Evolutionary conservation across 106 monocot genomes (phyloP).

Genomic region (Dendrobium huoshanense): DNA sequence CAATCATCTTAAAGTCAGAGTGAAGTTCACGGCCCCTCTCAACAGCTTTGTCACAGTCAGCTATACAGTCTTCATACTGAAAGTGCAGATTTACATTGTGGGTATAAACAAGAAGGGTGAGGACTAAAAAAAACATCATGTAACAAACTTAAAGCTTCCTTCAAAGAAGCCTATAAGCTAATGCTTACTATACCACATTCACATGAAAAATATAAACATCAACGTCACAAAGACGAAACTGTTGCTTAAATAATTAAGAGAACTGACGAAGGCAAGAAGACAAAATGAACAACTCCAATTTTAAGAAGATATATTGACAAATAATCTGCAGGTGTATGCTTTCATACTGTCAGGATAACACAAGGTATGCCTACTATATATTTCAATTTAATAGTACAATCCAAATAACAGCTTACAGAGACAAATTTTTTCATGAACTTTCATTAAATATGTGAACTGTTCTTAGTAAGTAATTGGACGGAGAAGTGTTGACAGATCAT

Average conservation of each 20-base stretch:
- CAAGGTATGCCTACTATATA: background rate
- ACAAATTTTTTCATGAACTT: background rate
- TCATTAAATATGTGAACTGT: background rate
- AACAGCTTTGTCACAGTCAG: slow-evolving; percentile 91
- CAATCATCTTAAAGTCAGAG: slow-evolving; percentile 88
- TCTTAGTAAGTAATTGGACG: background rate
- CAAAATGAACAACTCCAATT: no score
- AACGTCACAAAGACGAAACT: no score
- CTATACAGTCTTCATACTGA: slow-evolving; percentile 89
- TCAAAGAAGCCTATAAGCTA: background rate
- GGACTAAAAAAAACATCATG: background rate
- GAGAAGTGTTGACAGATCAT: no score
- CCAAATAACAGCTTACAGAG: background rate
- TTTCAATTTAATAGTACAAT: background rate
- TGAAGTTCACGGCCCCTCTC: slow-evolving; percentile 91
- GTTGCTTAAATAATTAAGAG: no score
- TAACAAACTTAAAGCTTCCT: background rate
- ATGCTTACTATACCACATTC: background rate
- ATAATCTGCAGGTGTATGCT: no score
- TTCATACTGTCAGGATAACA: no score
- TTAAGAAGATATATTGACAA: no score
- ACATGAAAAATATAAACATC: background rate
- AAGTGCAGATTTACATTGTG: background rate
- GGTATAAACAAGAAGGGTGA: background rate
- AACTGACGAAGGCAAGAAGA: no score